These are phyloP conservation scores for Hemerocallis citrina DNA, from an alignment of 106 monocot genomes.

Conservation along the genomic window DNA sequence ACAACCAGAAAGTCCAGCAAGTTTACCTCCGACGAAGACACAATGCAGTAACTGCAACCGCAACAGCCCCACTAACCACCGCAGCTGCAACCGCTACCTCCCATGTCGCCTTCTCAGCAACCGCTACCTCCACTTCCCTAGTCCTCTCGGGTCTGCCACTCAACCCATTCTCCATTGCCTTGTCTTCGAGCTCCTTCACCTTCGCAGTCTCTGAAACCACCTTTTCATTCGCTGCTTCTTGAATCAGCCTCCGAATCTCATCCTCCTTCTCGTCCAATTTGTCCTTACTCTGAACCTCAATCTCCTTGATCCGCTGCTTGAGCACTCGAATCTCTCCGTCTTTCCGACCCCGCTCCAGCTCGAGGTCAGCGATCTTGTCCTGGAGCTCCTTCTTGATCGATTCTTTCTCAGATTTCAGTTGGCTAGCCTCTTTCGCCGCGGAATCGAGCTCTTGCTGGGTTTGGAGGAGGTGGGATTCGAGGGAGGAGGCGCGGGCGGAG, in stretches of 20 bases:
- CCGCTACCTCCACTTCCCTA: not conserved
- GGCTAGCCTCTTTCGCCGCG: constrained; percentile 1
- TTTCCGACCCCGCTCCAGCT: constrained; percentile 3
- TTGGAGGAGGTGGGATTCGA: constrained; percentile 13
- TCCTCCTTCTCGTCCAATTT: not conserved
- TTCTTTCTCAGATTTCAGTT: not conserved
- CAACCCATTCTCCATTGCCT: not conserved
- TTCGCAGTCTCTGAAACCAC: not conserved
- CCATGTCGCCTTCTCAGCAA: constrained; percentile 8
- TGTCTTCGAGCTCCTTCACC: constrained; percentile 13
- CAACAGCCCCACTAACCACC: constrained; percentile 14
- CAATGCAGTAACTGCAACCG: not conserved
- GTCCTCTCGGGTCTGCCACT: not conserved
- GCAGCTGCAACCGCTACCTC: constrained; percentile 3
- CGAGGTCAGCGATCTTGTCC: constrained; percentile 7
- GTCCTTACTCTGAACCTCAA: not conserved
- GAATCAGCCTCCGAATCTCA: not conserved
- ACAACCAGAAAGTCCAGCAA: not conserved
- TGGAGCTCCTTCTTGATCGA: not conserved
- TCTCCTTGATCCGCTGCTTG: constrained; percentile 7
- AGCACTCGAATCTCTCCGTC: constrained; percentile 3
- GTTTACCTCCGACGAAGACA: constrained; percentile 4
- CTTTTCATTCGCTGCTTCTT: not conserved
- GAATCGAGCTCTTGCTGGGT: constrained; percentile 14
- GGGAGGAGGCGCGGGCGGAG: constrained; percentile 9